phyloP scores from a whole-genome alignment of 257 asterid species.

The Solanum phureja region DNA sequence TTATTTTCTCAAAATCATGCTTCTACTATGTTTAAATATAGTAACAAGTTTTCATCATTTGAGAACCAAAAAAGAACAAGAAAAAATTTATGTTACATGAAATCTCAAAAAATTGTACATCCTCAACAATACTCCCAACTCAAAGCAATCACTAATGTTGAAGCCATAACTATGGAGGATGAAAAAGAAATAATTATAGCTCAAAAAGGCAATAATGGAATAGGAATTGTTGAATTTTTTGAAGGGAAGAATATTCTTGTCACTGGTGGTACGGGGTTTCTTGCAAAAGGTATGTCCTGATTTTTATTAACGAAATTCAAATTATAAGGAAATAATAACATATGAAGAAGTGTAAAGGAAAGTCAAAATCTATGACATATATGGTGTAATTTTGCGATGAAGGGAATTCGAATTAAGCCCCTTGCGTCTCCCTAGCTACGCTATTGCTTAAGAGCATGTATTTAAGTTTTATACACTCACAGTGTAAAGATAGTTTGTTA shows the following conservation, averaged over 20 bases:
- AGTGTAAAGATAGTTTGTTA: no score
- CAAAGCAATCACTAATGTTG: not conserved
- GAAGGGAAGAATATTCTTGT: slow-evolving; percentile 40
- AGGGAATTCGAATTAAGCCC: not conserved
- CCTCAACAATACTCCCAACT: not conserved
- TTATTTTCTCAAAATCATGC: not conserved
- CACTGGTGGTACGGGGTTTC: slow-evolving; percentile 67
- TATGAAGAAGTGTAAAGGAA: no score
- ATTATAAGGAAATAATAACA: no score
- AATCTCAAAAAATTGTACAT: not conserved
- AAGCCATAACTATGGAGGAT: not conserved
- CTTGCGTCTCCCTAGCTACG: not conserved
- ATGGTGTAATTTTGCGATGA: not conserved
- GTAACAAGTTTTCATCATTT: not conserved
- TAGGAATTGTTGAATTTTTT: slow-evolving; percentile 13
- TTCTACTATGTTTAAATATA: not conserved
- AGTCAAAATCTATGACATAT: no score
- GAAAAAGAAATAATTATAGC: not conserved
- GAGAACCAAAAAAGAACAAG: not conserved
- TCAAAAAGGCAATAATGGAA: not conserved
- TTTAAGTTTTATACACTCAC: no score
- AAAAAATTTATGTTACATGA: not conserved
- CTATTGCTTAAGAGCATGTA: no score
- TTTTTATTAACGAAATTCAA: no score
- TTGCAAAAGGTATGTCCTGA: slow-evolving; percentile 44